These are phyloP conservation scores for Cladosporium colombiae DNA, from an alignment of 2,329 filamentous ascomycete genomes.

Conservation along the genomic window DNA sequence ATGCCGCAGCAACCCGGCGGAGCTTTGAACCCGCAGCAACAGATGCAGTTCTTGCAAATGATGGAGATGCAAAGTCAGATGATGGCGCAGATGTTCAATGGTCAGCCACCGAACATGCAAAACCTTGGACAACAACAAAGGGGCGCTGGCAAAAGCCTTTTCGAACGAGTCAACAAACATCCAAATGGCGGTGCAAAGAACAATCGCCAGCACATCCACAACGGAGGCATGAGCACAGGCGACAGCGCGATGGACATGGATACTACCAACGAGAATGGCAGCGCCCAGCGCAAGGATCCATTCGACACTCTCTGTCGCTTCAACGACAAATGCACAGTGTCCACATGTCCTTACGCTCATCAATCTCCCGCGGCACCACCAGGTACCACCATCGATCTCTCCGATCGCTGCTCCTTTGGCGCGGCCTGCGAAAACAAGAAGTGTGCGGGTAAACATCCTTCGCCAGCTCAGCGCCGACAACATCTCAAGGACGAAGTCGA, in stretches of 20 bases:
- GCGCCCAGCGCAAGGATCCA: conserved; percentile 39
- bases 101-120: conserved; percentile 23
- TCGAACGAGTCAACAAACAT: conserved; percentile 66
- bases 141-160: conserved; percentile 60
- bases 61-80: conserved; percentile 72
- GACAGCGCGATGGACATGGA: conserved; percentile 34
- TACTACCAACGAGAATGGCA: conserved; percentile 21
- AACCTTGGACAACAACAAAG: conserved; percentile 29
- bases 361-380: conserved; percentile 88
- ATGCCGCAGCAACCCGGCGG: conserved; percentile 45
- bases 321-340: conserved; percentile 85
- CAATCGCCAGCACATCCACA: conserved; percentile 20
- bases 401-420: conserved; percentile 79
- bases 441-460: conserved; percentile 88
- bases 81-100: conserved; percentile 67
- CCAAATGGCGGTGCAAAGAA: conserved; percentile 33
- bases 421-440: conserved; percentile 95
- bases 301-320: conserved; percentile 78
- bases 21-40: conserved; percentile 62
- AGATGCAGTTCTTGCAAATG: conserved; percentile 69
- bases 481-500: conserved; percentile 78
- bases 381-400: conserved; percentile 73
- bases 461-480: conserved; percentile 75
- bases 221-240: conserved; percentile 20
- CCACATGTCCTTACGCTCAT: conserved; percentile 89